Conservation (phyloP, 228 moss, liverwort and hornwort species). For the Sphagnum fallax region DNA sequence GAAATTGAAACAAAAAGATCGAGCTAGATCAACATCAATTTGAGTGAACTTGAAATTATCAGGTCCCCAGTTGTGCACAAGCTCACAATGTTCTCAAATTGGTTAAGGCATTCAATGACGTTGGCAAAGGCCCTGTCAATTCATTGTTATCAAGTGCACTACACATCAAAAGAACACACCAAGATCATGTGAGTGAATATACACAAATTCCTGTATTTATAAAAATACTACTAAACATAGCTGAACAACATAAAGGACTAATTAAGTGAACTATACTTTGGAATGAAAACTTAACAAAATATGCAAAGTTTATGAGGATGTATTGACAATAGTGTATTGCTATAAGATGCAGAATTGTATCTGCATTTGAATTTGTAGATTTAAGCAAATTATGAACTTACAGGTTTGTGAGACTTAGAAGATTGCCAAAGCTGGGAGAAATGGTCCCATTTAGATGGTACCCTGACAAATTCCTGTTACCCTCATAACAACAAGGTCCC, state of each 20-base stretch:
- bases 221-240: too few species aligned
- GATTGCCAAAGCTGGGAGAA: conserved; percentile 13
- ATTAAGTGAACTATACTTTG: too few species aligned
- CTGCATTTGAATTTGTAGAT: too few species aligned
- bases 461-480: conserved; percentile 19
- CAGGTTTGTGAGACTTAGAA: conserved; percentile 13
- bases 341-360: too few species aligned
- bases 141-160: conserved; percentile 20
- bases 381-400: conserved; percentile 6
- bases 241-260: too few species aligned
- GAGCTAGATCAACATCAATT: not conserved
- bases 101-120: not conserved
- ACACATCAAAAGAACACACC: not conserved
- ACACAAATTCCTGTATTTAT: too few species aligned
- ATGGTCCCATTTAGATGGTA: conserved; percentile 15
- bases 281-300: too few species aligned
- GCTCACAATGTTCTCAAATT: conserved; percentile 14
- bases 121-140: conserved; percentile 10
- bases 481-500: too few species aligned
- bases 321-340: too few species aligned
- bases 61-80: not conserved
- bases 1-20: not conserved
- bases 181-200: not conserved
- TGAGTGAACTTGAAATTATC: not conserved
- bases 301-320: too few species aligned